Conservation (phyloP, 148 eudicot species). For the Arbutus unedo region DNA sequence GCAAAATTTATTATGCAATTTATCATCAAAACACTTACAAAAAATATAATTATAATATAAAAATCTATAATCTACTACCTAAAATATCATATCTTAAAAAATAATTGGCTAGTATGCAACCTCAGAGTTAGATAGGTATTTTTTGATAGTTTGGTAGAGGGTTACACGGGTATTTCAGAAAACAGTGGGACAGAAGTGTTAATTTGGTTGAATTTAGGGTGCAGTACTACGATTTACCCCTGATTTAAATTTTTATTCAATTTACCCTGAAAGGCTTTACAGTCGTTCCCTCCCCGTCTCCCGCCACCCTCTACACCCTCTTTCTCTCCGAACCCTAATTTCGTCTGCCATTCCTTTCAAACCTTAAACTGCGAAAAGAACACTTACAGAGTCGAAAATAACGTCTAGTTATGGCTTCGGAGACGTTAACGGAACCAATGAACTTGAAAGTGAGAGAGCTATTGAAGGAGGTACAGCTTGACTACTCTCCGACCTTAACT, state of each 20-base stretch:
- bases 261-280: background rate
- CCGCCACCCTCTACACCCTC: background rate
- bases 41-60: too few relatives aligned
- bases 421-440: constrained; percentile 30
- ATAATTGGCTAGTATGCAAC: too few relatives aligned
- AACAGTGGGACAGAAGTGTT: too few relatives aligned
- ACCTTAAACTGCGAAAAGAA: background rate
- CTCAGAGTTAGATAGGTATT: too few relatives aligned
- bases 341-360: background rate
- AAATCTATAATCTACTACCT: too few relatives aligned
- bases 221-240: background rate
- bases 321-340: background rate
- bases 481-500: constrained; percentile 54
- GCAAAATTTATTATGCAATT: too few relatives aligned
- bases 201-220: too few relatives aligned
- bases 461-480: constrained; percentile 61
- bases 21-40: too few relatives aligned
- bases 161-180: too few relatives aligned
- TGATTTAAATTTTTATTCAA: background rate
- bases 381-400: background rate
- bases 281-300: background rate
- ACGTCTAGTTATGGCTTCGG: constrained; percentile 11
- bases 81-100: too few relatives aligned
- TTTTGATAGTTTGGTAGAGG: too few relatives aligned
- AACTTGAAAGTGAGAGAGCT: constrained; percentile 57